Evolutionary conservation across 2,329 filamentous ascomycete species (phyloP), one percentile per base, ranked within the genome.

Genomic region (Xylariaceae sp.): DNA sequence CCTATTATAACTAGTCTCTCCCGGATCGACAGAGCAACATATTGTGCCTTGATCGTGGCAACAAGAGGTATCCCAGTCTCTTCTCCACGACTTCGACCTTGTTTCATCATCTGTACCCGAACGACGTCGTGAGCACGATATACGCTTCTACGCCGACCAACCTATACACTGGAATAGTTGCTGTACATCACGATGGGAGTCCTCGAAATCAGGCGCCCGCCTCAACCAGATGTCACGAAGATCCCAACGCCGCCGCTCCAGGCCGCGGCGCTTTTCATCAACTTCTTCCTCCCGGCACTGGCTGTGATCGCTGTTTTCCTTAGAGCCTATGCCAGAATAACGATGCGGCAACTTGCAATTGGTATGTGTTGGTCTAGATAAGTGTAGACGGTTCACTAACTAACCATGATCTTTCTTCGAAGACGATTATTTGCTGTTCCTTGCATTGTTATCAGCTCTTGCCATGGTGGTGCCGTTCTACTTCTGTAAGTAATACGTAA

Each of bases 211-310:
- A 50, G 50, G 29, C 50, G 57, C 6, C 57, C 64, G 5, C 61
- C 61, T 20, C 62, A 53, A 4, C 32, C 58, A 1, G 58, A 70
- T 41, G 64, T 67, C 6, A 50, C 58, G 24, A 60, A 63, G 33
- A 68, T 71, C 6, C 69, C 69, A 2, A 71, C 69, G 9, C 65
- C 69, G 9, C 58, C 67, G n/a, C 64, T 70, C 11, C 71, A 73
- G 39, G 49, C 59, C 6, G 54, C 55, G 8, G 70, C 63, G 1
- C 48, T 72, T 3, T 65, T 66, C 33, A 58, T 72, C 32, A 59
- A 68, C 15, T 70, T 73, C 54, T 50, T 71, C 39, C 70, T 72
- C 13, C 70, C 71, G 1, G 49, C 52, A 4, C 24, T 73, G 11
- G 65, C 69, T 10, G 51, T 68, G 37, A 36, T 71, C 1, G 40